Evolutionary conservation across 2,329 filamentous ascomycete genomes (phyloP).

Genomic region (Ophiostoma sp.): DNA sequence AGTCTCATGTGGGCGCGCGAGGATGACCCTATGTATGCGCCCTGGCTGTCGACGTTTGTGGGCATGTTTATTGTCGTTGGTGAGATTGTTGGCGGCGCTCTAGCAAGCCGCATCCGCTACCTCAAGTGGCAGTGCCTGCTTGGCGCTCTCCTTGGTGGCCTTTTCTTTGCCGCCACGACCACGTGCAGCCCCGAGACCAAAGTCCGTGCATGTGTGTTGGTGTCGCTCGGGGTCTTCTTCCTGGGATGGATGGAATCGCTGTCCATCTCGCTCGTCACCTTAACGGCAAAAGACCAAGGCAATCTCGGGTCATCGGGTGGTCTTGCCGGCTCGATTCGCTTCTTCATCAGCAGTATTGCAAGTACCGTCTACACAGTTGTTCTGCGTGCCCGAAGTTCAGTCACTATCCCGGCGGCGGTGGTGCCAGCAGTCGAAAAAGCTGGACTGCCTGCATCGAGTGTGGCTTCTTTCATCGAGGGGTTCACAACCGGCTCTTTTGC

Average conservation of each 20-base stretch:
- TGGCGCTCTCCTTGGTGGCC: not conserved
- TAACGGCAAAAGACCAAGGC: slow-evolving; percentile 35
- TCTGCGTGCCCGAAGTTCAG: slow-evolving; percentile 33
- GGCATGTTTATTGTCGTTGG: slow-evolving; percentile 32
- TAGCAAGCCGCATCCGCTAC: slow-evolving; percentile 30
- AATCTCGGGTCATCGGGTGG: slow-evolving; percentile 36
- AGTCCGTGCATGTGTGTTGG: slow-evolving; percentile 27
- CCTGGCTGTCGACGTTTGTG: slow-evolving; percentile 32
- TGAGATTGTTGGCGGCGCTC: slow-evolving; percentile 30
- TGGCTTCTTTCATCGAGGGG: not conserved
- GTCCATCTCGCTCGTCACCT: slow-evolving; percentile 35
- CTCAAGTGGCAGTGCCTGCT: slow-evolving; percentile 3
- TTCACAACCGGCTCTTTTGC: not conserved
- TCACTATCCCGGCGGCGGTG: slow-evolving; percentile 21
- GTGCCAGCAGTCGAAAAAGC: not conserved
- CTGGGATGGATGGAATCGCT: slow-evolving; percentile 37
- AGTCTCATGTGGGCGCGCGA: slow-evolving; percentile 33
- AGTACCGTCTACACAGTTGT: slow-evolving; percentile 36
- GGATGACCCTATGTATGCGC: slow-evolving; percentile 27
- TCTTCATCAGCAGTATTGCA: slow-evolving; percentile 35
- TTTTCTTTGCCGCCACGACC: not conserved
- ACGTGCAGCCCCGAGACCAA: not conserved
- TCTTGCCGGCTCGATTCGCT: slow-evolving; percentile 37
- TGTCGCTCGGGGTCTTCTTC: slow-evolving; percentile 34
- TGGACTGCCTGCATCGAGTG: not conserved